phyloP scores from a whole-genome alignment of 2,329 filamentous ascomycete species.

The Fusarium oligoseptatum region DNA sequence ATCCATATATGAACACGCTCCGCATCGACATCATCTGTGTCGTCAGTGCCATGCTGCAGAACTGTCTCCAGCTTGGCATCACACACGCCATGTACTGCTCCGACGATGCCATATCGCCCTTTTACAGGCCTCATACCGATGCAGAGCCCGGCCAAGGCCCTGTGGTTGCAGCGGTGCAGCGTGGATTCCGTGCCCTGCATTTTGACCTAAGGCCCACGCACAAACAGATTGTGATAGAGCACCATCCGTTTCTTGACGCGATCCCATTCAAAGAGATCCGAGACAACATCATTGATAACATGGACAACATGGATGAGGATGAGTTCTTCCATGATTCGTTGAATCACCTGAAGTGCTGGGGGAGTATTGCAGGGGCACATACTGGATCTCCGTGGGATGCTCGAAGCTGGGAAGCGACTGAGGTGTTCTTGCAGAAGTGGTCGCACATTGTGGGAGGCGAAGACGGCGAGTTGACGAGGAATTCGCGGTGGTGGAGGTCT shows the following conservation, averaged over 20 bases:
- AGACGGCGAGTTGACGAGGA: conserved; percentile 47
- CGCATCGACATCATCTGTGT: conserved; percentile 46
- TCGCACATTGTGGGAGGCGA: conserved; percentile 46
- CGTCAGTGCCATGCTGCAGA: conserved; percentile 42
- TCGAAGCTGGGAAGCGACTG: conserved; percentile 48
- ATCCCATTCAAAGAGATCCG: conserved; percentile 46
- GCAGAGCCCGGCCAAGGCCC: conserved; percentile 21
- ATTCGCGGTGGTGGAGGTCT: conserved; percentile 48
- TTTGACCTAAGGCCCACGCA: conserved; percentile 45
- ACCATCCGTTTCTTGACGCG: conserved; percentile 47
- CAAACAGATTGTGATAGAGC: conserved; percentile 40
- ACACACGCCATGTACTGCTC: conserved; percentile 43
- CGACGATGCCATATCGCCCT: conserved; percentile 43
- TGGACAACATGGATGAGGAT: conserved; percentile 43
- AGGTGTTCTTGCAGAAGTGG: conserved; percentile 48
- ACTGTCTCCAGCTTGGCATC: conserved; percentile 46
- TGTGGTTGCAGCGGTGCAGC: conserved; percentile 38
- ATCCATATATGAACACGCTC: conserved; percentile 43
- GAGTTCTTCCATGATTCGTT: conserved; percentile 48
- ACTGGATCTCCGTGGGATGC: conserved; percentile 48
- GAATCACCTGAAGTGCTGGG: conserved; percentile 49
- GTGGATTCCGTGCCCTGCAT: conserved; percentile 40
- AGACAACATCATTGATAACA: conserved; percentile 44
- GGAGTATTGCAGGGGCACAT: conserved; percentile 40
- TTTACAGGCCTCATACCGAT: conserved; percentile 36